These are phyloP conservation scores for Colletotrichum abscissum DNA, from an alignment of 2,329 filamentous ascomycete species.

Conservation along the genomic window DNA sequence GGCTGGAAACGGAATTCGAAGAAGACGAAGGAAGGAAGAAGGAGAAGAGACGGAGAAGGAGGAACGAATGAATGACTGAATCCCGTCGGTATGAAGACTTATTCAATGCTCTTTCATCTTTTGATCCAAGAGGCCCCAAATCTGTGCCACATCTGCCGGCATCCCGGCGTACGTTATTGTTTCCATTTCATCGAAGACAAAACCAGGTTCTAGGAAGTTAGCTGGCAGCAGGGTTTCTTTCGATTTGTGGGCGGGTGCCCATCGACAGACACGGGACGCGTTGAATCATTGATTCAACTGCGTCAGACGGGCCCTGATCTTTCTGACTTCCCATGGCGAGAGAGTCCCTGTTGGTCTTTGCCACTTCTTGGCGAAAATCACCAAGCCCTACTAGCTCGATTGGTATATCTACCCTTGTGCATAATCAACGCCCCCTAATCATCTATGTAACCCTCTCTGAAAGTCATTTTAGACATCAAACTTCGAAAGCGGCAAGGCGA, in stretches of 20 bases:
- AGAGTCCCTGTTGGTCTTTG: neutral
- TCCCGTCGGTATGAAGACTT: constrained; percentile 9
- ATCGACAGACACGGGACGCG: neutral
- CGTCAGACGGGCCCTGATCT: neutral
- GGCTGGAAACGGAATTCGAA: neutral
- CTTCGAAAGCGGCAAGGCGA: neutral
- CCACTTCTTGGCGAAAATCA: constrained; percentile 3
- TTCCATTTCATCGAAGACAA: constrained; percentile 18
- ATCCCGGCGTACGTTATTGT: neutral
- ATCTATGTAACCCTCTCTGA: neutral
- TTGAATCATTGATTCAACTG: neutral
- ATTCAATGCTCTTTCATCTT: neutral
- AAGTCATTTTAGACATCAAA: neutral
- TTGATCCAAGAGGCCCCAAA: neutral
- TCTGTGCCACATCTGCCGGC: constrained; percentile 14
- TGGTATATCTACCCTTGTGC: neutral
- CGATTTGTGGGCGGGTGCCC: neutral
- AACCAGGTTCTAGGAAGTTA: constrained; percentile 1
- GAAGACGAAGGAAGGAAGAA: neutral
- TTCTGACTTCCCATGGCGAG: no score
- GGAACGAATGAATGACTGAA: neutral
- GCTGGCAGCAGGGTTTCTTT: constrained; percentile 7
- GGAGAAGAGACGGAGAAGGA: neutral
- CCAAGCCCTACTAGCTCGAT: neutral
- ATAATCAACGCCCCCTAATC: neutral